Base-by-base conservation (phyloP, 495 filamentous ascomycete species). In the Aspergillus incahuasiensis region DNA sequence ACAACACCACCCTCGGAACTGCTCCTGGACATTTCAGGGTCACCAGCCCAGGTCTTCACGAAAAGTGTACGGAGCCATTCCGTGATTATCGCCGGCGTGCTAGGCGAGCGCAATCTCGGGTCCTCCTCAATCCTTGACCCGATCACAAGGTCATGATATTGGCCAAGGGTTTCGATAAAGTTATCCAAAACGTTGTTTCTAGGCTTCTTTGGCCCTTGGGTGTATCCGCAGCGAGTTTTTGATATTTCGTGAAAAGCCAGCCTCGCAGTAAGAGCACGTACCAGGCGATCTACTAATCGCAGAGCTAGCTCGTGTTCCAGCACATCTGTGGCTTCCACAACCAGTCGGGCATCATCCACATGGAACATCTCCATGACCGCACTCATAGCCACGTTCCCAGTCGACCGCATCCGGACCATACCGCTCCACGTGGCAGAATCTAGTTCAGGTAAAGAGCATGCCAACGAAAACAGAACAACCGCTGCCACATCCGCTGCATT, bases 11-110 rank as follows among this genome's bases (percentile, higher is more conserved):
- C 88, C 43, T 88, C 82, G 20, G 84, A 73, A 22, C 85, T 82
- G 63, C 83, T 83, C 46, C 79, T 79, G 1, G 80, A 72, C 50
- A 94, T 78, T 34, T 85, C 82, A 1, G 87, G 80, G 53, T 82
- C 82, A 6, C 88, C 88, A 62, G 90, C 82, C 90, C 90, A 95
- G 57, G 86, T 82, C 35, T 85, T 82, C 13, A 92, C 65, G 63
- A 95, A 80, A 13, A 91, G 78, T 0, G 86, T 84, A 50, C 86
- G 80, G 18, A 91, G 80, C 89, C 87, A 92, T 63, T 92, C 89
- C 7, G 91, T 71, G n/a, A 91, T 82, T 62, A 67, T 80, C 58
- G 66, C 76, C 71, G 63, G 81, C 56, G 56, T 73, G 20, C 56
- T 63, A 13, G 74, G 61, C 3, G 72, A 69, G 32, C 77, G 74